Evolutionary conservation across 2,329 filamentous ascomycete species (phyloP), one percentile per base, ranked within the genome.

Genomic region (Tolypocladium ophioglossoides): DNA sequence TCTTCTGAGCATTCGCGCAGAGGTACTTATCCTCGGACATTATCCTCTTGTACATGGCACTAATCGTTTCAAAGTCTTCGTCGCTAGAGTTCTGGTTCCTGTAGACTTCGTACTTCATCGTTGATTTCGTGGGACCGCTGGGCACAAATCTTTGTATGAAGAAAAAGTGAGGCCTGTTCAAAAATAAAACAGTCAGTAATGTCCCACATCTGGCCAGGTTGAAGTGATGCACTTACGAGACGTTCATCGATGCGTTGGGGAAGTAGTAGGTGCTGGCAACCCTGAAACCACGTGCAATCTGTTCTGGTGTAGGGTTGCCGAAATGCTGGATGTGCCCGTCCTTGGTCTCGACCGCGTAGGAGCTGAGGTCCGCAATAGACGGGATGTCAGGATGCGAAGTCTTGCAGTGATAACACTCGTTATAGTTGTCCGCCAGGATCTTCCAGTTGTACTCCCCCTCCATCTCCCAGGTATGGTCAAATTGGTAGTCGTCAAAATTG

Each of bases 21-120:
- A 86, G 76, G 10, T 77, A 72, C 62, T 85, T 85, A 70, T 86
- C 83, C 66, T 86, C 83, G 1, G 74, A 73, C 78, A 85, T 80
- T 66, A 86, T 76, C 40, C 78, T 77, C 67, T 80, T 81, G 71
- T 84, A 85, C 61, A 85, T 79, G 48, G 78, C 67, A 64, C 74
- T 76, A 66, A 85, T 80, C 52, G 72, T 66, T 16, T 74, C 67
- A 63, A 85, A 85, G 55, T 83, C 77, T 30, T 77, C 76, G 18
- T 84, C 77, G n/a, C 72, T 74, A 4, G 80, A 77, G 63, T 78
- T 69, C 64, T 79, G 81, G 73, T 85, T 80, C 56, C 79, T 74
- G 72, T 76, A 85, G 51, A 85, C 77, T 63, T 86, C 79, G 66
- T 85, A 85, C 54, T 74, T 72, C 78, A 86, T 84, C 40, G 71